phyloP scores from a whole-genome alignment of 768 basidiomycete species.

The Phaeolepiota aurea region DNA sequence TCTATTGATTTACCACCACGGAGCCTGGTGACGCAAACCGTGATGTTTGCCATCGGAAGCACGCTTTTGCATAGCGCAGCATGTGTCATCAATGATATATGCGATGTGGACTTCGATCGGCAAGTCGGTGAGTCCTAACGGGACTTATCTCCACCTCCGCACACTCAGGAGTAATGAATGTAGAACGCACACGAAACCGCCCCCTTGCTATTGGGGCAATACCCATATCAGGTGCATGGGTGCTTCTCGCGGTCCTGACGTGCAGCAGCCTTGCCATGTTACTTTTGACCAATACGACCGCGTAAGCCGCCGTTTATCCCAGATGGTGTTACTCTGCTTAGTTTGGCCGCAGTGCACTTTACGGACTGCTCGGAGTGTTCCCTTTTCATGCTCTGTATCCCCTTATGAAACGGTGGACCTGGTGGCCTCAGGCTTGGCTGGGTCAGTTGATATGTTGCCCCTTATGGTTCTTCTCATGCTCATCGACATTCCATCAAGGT shows the following conservation, averaged over 20 bases:
- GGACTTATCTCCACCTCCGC: no score
- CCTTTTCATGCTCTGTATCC: slow-evolving; percentile 22
- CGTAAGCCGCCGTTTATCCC: not conserved
- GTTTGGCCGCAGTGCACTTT: not conserved
- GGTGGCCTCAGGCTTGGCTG: slow-evolving; percentile 35
- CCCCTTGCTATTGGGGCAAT: slow-evolving; percentile 43
- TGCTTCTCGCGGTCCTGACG: slow-evolving; percentile 8
- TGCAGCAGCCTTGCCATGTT: slow-evolving; percentile 23
- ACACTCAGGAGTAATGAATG: no score
- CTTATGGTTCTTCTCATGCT: not conserved
- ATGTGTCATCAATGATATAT: slow-evolving; percentile 36
- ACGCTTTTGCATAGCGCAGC: slow-evolving; percentile 35
- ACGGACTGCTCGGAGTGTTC: slow-evolving; percentile 12
- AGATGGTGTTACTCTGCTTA: not conserved
- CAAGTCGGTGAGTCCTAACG: slow-evolving; percentile 34
- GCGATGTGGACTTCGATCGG: slow-evolving; percentile 32
- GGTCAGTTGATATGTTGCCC: slow-evolving; percentile 11
- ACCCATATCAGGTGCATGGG: slow-evolving; percentile 18
- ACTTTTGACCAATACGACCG: slow-evolving; percentile 8
- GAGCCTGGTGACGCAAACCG: slow-evolving; percentile 20
- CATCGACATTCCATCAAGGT: slow-evolving; percentile 8
- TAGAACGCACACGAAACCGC: slow-evolving; percentile 40
- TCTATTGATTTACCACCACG: slow-evolving; percentile 19
- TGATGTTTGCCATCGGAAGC: slow-evolving; percentile 23
- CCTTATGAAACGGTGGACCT: slow-evolving; percentile 29